A percentile compares a stretch with the other conserved stretches of the same genome.
These are phyloP conservation scores for Kazachstania taianensis DNA, from an alignment of 805 yeast genomes.

Conservation along the genomic window DNA sequence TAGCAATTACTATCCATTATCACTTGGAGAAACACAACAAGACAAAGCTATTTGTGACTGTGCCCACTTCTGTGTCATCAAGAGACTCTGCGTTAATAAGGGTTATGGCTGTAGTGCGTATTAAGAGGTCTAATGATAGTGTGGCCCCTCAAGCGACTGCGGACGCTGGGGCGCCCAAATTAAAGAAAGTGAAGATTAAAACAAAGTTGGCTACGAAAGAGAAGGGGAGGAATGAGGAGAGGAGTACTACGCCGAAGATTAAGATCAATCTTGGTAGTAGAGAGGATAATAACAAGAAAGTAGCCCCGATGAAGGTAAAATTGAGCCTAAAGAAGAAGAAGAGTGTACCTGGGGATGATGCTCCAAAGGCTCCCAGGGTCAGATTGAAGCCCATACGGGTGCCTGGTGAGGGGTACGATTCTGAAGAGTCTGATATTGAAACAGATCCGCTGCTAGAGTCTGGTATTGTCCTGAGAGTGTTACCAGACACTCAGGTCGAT, in stretches of 20 bases:
- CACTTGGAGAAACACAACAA: too few relatives aligned
- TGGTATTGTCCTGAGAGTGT: slow-evolving; percentile 67
- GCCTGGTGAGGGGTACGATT: slow-evolving; percentile 93
- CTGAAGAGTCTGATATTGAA: slow-evolving; percentile 92
- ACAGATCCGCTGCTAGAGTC: slow-evolving; percentile 91
- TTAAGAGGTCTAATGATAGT: slow-evolving; percentile 20
- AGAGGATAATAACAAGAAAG: slow-evolving; percentile 1
- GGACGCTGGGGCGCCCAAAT: not conserved
- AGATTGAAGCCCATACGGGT: slow-evolving; percentile 51
- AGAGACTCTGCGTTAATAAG: not conserved
- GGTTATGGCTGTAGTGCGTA: slow-evolving; percentile 21
- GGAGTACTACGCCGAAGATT: slow-evolving; percentile 9
- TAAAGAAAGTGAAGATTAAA: slow-evolving; percentile 8
- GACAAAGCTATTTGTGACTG: too few relatives aligned
- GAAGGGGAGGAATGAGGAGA: slow-evolving; percentile 12
- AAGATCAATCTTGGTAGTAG: slow-evolving; percentile 18
- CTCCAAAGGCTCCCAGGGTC: slow-evolving; percentile 34
- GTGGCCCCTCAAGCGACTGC: too few relatives aligned
- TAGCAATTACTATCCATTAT: too few relatives aligned
- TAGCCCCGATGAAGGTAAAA: slow-evolving; percentile 16
- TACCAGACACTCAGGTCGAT: slow-evolving; percentile 44
- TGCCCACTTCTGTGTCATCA: not conserved
- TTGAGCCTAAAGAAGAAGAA: slow-evolving; percentile 21
- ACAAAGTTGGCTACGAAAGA: too few relatives aligned
- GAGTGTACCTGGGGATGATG: slow-evolving; percentile 9